Base-by-base conservation (phyloP, 2,329 filamentous ascomycete species). In the Alternaria arborescens region DNA sequence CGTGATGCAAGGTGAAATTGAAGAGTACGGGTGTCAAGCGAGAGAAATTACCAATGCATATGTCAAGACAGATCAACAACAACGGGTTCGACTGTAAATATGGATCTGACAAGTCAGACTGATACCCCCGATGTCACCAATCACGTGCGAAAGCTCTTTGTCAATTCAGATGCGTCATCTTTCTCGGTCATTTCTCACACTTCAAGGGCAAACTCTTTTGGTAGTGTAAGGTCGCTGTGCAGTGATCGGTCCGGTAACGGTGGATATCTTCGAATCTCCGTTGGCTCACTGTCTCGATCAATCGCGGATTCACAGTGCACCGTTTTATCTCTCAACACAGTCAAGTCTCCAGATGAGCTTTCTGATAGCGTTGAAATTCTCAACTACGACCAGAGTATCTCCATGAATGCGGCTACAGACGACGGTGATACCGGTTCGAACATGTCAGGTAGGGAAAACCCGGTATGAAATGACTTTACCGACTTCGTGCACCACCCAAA, bases 381-480 rank as follows among this genome's bases (percentile, higher is more conserved):
- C 40, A 24, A 24, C 5, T 24, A 42, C 40, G 20, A 42, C 12
- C 4, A 20, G 12, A 7, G 3, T 24, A 24, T 16, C 14, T 7
- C 20, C 20, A 16, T 12, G 14, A 10, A 40, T 14, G 20, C 26
- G 8, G 32, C 26, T 30, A 4, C 14, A 53, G 26, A 53, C 1
- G 4, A 20, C 8, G 11, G 8, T 12, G 36, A 52, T 22, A n/a
- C 24, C n/a, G n/a, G 28, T 22, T 41, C n/a, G 24, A 24, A 52
- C 22, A 26, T 4, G 10, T 34, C 26, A 12, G 20, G 24, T 16
- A n/a, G 16, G 28, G 22, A 51, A 24, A 70, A 64, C 44, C 56
- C 62, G 3, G 71, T 62, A 20, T 72, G 70, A 69, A 50, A 51
- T 22, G 52, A 64, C 18, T 70, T 67, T 11, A 36, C 58, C 10